Evolutionary conservation across 495 filamentous ascomycete genomes (phyloP).

Genomic region (Penicillium fimorum): DNA sequence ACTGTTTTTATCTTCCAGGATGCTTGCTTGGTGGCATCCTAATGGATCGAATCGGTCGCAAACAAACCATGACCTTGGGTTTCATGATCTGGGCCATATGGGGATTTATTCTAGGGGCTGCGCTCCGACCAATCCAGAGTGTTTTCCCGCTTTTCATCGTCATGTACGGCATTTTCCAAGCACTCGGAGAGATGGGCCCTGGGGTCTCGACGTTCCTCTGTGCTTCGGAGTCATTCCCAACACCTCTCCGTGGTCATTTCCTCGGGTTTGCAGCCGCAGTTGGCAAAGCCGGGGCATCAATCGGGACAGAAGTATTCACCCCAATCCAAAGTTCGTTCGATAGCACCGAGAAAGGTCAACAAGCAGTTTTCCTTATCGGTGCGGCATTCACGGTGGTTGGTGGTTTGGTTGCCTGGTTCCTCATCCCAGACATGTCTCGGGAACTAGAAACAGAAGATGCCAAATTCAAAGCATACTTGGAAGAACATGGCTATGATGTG

Average conservation of each 20-base stretch:
- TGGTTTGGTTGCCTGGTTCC: conserved; percentile 41
- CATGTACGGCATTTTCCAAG: conserved; percentile 51
- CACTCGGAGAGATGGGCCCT: conserved; percentile 49
- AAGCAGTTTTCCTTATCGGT: conserved; percentile 49
- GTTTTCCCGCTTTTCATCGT: conserved; percentile 51
- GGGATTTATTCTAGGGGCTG: conserved; percentile 50
- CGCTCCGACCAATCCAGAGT: conserved; percentile 39
- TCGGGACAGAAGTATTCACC: conserved; percentile 48
- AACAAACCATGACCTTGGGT: conserved; percentile 46
- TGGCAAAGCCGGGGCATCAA: conserved; percentile 50
- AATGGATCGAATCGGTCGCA: conserved; percentile 50
- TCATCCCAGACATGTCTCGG: conserved; percentile 46
- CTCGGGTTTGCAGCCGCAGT: conserved; percentile 48
- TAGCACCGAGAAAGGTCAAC: conserved; percentile 38
- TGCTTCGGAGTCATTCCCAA: conserved; percentile 50
- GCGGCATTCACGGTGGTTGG: conserved; percentile 42
- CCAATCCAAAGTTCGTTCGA: conserved; percentile 43
- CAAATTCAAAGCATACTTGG: conserved; percentile 43
- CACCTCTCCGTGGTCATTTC: conserved; percentile 49
- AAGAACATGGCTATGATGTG: conserved; percentile 40
- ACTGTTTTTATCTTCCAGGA: conserved; percentile 51
- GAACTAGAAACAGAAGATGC: conserved; percentile 48
- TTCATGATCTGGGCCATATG: conserved; percentile 42
- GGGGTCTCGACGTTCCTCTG: conserved; percentile 47
- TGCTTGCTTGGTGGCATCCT: conserved; percentile 46